Evolutionary conservation across 2,329 filamentous ascomycete species (phyloP).

Genomic region (Claviceps sorghi): DNA sequence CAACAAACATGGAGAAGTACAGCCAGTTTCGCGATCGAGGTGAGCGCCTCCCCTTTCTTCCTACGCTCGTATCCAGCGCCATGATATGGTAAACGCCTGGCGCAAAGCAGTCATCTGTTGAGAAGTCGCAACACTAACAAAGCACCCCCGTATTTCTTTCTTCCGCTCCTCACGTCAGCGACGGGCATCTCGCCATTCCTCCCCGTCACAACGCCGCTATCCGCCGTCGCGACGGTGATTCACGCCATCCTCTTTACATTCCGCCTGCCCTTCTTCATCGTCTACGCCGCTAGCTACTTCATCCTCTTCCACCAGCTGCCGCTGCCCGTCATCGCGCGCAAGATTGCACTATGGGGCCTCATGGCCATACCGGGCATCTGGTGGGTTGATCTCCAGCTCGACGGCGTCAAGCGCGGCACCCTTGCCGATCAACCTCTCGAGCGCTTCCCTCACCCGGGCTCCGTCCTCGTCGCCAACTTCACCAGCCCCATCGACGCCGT

Average conservation of each 20-base stretch:
- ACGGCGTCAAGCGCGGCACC: constrained; percentile 86
- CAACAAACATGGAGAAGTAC: constrained; percentile 72
- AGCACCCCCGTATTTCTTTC: not conserved
- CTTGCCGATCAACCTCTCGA: constrained; percentile 58
- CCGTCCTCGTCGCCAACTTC: constrained; percentile 78
- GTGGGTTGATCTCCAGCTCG: constrained; percentile 98
- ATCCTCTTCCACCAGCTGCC: constrained; percentile 71
- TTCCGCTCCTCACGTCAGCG: constrained; percentile 34
- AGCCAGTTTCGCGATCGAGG: constrained; percentile 86
- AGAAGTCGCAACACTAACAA: not conserved
- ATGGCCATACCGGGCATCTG: constrained; percentile 83
- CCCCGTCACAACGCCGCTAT: constrained; percentile 54
- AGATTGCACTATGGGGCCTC: constrained; percentile 75
- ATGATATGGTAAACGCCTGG: not conserved
- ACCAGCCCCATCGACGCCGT: constrained; percentile 87
- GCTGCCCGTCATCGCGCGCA: constrained; percentile 47
- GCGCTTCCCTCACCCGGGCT: constrained; percentile 63
- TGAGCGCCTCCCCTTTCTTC: constrained; percentile 16
- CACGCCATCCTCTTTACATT: constrained; percentile 63
- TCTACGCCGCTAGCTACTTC: constrained; percentile 58
- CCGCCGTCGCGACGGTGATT: constrained; percentile 47
- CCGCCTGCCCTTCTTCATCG: constrained; percentile 64
- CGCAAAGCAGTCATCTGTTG: not conserved
- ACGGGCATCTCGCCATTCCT: constrained; percentile 95
- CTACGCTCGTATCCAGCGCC: not conserved